Conservation (phyloP, 2,329 filamentous ascomycete species). For the Dothistroma septosporum region DNA sequence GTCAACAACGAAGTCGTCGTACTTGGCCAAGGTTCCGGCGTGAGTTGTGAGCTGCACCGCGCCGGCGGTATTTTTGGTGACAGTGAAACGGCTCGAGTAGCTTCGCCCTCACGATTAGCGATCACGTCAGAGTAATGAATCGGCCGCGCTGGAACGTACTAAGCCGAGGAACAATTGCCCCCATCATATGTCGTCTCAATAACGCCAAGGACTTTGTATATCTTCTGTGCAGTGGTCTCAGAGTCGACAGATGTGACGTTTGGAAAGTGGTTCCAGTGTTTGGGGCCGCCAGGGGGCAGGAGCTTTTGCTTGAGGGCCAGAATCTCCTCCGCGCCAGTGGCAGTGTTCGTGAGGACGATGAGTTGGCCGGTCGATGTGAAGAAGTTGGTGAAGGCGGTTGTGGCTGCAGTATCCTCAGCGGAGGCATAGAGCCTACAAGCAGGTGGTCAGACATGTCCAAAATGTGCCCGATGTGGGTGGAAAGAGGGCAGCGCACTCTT, state of each 20-base stretch:
- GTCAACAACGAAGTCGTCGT: conserved; percentile 12
- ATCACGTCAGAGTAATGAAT: not conserved
- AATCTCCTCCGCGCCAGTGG: conserved; percentile 10
- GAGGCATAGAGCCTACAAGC: conserved; percentile 8
- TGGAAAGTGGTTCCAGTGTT: conserved; percentile 15
- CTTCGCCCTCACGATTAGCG: not conserved
- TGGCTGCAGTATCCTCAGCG: conserved; percentile 12
- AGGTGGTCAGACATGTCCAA: not conserved
- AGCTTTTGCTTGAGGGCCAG: conserved; percentile 13
- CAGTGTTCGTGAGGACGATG: conserved; percentile 10
- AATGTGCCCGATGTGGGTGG: not conserved
- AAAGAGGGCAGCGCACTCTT: conserved; percentile 5
- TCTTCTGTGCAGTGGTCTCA: conserved; percentile 7
- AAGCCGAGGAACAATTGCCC: conserved; percentile 12
- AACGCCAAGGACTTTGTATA: conserved; percentile 9
- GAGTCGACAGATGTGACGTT: conserved; percentile 13
- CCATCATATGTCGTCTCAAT: conserved; percentile 17
- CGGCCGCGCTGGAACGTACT: conserved; percentile 4
- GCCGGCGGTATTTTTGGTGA: conserved; percentile 8
- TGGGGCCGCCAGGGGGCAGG: conserved; percentile 11
- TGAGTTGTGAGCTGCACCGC: conserved; percentile 4
- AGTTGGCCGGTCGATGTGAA: conserved; percentile 14
- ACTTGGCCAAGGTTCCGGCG: conserved; percentile 7
- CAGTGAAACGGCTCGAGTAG: conserved; percentile 11
- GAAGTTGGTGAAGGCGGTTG: conserved; percentile 15